These are phyloP conservation scores for Tilletia horrida DNA, from an alignment of 1,284 basidiomycete species.

Conservation along the genomic window DNA sequence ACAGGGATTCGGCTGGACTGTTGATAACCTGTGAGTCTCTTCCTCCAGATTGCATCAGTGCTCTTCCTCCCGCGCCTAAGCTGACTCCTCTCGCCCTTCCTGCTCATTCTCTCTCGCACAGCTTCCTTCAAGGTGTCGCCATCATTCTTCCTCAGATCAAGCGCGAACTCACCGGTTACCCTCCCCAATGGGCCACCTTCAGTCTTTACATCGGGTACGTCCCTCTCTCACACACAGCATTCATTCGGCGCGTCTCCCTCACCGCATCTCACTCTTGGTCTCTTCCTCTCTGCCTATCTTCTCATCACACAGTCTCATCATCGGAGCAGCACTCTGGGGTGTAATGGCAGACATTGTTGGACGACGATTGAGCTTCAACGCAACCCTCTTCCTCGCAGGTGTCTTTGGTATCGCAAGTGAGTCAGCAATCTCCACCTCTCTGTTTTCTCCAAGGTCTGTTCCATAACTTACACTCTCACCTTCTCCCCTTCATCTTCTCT, in stretches of 20 bases:
- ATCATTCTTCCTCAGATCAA: conserved; percentile 47
- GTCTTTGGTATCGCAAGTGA: conserved; percentile 47
- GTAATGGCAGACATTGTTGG: conserved; percentile 52
- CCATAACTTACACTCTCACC: conserved; percentile 47
- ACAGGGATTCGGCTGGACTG: conserved; percentile 27
- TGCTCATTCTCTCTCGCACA: conserved; percentile 47
- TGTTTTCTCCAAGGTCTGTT: too few relatives aligned
- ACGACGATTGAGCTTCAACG: conserved; percentile 51
- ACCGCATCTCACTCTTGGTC: neutral
- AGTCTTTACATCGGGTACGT: conserved; percentile 15
- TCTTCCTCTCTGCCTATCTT: conserved; percentile 5
- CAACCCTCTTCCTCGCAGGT: conserved; percentile 49
- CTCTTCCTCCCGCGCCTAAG: too few relatives aligned
- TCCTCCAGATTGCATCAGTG: too few relatives aligned
- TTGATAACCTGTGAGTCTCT: conserved; percentile 15
- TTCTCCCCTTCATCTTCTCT: conserved; percentile 50
- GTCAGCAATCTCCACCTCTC: neutral
- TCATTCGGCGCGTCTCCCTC: neutral
- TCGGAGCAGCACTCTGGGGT: conserved; percentile 52
- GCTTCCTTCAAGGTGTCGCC: conserved; percentile 51
- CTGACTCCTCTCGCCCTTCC: conserved; percentile 25
- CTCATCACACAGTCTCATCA: conserved; percentile 36
- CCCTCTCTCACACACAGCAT: neutral
- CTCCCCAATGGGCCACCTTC: conserved; percentile 46
- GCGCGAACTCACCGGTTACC: conserved; percentile 44